Conservation (phyloP, 495 filamentous ascomycete species). For the Daldinia loculata region DNA sequence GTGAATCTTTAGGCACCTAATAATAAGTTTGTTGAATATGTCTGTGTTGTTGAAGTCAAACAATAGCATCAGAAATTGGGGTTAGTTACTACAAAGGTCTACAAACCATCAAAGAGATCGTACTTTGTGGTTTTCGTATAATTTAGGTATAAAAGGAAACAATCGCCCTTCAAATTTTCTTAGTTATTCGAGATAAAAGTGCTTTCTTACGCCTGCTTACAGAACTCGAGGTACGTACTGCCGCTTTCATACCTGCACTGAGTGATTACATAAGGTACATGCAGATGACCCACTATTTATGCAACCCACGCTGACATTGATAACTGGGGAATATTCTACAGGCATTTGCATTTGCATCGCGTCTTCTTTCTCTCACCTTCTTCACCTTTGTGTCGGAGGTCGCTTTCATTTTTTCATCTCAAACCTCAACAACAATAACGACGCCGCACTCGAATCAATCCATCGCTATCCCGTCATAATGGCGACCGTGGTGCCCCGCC, state of each 20-base stretch:
- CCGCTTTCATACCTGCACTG: too few species aligned
- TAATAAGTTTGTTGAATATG: too few species aligned
- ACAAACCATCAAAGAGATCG: not conserved
- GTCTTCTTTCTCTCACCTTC: slow-evolving; percentile 6
- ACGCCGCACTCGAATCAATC: not conserved
- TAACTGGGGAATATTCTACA: slow-evolving; percentile 33
- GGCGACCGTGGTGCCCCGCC: slow-evolving; percentile 24
- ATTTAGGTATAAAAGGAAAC: not conserved
- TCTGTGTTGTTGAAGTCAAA: too few species aligned
- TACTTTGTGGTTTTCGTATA: not conserved
- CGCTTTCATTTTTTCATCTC: not conserved
- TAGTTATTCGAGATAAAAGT: not conserved
- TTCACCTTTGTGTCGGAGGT: slow-evolving; percentile 24
- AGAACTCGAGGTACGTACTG: too few species aligned
- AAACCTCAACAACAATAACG: not conserved
- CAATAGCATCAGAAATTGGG: too few species aligned
- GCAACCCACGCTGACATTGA: slow-evolving; percentile 29
- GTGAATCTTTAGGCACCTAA: too few species aligned
- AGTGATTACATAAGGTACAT: too few species aligned
- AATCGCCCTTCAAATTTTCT: not conserved
- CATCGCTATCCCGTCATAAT: slow-evolving; percentile 25
- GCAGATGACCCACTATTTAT: not conserved
- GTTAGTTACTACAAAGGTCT: too few species aligned
- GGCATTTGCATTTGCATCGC: slow-evolving; percentile 21
- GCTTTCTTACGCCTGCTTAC: too few species aligned